Evolutionary conservation across 2,329 filamentous ascomycete genomes (phyloP), one percentile per base, ranked within the genome.

Genomic region (Calonectria ilicicola): DNA sequence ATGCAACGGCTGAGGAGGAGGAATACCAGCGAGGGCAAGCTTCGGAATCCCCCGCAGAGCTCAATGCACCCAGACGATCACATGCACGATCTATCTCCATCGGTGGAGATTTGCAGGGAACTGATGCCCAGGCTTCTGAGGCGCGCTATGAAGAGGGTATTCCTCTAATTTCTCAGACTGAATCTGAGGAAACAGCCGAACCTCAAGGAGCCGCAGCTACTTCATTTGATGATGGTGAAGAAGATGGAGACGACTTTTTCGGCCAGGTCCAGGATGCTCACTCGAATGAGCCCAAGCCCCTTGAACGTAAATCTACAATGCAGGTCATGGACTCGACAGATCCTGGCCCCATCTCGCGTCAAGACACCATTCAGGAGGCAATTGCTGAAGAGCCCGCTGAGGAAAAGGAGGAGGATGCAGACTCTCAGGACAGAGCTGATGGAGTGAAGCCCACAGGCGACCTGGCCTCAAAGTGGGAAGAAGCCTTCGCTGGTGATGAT

Each of bases 391-490:
- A 60, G 8, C 38, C 53, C 40, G 32, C 21, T 2, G 75, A 78
- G 23, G 80, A 83, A 60, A 77, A 83, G 3, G 23, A 47, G 67
- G 23, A 65, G 27, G 66, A 73, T 15, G 79, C 79, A 32, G 76
- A 81, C 27, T 72, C 80, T 23, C 75, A 78, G 49, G 42, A 79
- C 62, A 56, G 69, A 23, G 56, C 73, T 26, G 71, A 78, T 63
- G 74, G 75, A 17, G 71, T 72, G 8, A 73, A 78, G 23, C 74
- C 79, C n/a, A 72, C 78, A 6, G 86, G 89, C 49, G 94, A 96
- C 79, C 83, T 97, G 47, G 93, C 93, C 56, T 94, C 94, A 21
- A 92, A 95, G 77, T 98, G 96, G 94, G 91, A 95, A 75, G 93
- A 94, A 58, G 94, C 95, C 51, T 90, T 98, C 78, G 94, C 87